Evolutionary conservation across 768 basidiomycete species (phyloP).

Genomic region (Tulasnella sp.): DNA sequence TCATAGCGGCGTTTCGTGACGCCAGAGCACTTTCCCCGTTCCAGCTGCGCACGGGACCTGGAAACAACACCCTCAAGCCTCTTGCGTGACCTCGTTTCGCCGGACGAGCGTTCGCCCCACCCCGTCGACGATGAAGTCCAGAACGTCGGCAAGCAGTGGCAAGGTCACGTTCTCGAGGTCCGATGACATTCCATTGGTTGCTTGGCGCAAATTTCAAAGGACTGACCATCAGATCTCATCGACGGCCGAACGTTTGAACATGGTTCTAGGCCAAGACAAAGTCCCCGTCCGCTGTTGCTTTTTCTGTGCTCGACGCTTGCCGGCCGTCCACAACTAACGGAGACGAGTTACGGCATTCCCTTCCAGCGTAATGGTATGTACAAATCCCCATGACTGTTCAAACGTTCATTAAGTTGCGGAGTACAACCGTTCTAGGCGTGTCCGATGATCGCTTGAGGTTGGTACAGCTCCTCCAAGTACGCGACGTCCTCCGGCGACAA

Average conservation of each 20-base stretch:
- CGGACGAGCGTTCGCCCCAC: background rate
- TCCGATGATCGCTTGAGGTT: conserved; percentile 7
- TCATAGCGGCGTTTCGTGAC: background rate
- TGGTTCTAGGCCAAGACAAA: background rate
- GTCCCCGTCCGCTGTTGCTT: background rate
- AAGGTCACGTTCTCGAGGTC: background rate
- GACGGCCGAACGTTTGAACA: background rate
- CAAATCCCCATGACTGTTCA: background rate
- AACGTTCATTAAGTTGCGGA: background rate
- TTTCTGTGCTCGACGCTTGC: background rate
- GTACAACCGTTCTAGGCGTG: background rate
- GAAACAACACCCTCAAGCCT: too few species aligned
- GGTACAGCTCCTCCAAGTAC: conserved; percentile 9
- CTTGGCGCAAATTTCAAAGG: background rate
- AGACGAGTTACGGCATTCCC: background rate
- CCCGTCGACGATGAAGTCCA: too few species aligned
- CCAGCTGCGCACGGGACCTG: background rate
- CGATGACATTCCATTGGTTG: background rate
- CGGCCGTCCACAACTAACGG: background rate
- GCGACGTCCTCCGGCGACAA: background rate
- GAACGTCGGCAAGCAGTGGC: background rate
- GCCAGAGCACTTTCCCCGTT: background rate
- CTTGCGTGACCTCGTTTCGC: background rate
- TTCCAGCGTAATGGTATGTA: background rate
- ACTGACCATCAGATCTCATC: background rate